These are phyloP conservation scores for Solanum pimpinellifolium DNA, from an alignment of 257 asterid genomes.

Conservation along the genomic window DNA sequence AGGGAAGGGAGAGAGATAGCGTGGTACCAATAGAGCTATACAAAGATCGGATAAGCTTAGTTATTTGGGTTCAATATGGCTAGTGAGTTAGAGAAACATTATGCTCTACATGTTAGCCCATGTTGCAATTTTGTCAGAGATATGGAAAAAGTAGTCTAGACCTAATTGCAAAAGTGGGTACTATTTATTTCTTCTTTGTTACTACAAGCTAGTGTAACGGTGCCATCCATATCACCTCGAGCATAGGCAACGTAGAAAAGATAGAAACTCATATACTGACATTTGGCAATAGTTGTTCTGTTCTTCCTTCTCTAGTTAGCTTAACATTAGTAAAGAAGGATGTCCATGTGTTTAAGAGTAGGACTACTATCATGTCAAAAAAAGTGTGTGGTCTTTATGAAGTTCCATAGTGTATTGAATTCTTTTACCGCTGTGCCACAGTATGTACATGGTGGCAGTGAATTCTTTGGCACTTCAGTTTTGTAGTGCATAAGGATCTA, in stretches of 20 bases:
- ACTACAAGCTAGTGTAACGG: background rate
- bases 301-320: background rate
- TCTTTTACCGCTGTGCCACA: background rate
- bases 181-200: background rate
- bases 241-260: background rate
- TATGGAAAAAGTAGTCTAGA: background rate
- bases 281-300: background rate
- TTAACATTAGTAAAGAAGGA: background rate
- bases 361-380: background rate
- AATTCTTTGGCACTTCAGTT: background rate
- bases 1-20: background rate
- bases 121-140: background rate
- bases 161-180: background rate
- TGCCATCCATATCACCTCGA: background rate
- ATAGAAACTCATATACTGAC: background rate
- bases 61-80: background rate
- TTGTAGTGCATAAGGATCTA: background rate
- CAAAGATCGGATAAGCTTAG: background rate
- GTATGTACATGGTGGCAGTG: background rate
- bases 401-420: background rate
- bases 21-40: background rate
- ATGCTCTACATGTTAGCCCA: background rate
- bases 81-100: background rate
- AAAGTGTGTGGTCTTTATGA: background rate
- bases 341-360: background rate